Percentiles rank a stretch among this genome's conserved stretches.
These are phyloP conservation scores for Naematelia encephala DNA, from an alignment of 768 basidiomycete genomes.

Conservation along the genomic window DNA sequence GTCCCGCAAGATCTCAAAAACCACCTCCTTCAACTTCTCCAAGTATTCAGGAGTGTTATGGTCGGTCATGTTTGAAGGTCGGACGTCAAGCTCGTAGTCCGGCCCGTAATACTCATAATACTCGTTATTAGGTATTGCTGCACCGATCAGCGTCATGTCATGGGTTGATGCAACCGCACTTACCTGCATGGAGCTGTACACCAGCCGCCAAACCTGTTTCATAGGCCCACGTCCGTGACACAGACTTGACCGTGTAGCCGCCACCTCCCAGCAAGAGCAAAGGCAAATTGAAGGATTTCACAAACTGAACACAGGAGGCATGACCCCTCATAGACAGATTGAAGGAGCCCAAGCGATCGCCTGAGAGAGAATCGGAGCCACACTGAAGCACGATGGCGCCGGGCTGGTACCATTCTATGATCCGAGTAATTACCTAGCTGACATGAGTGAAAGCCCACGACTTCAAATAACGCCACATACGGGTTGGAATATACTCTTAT, in stretches of 20 bases:
- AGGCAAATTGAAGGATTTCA: constrained; percentile 93
- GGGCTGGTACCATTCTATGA: constrained; percentile 92
- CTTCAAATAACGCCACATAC: constrained; percentile 55
- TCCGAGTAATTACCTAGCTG: constrained; percentile 76
- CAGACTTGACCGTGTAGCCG: constrained; percentile 97
- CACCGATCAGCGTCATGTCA: background rate
- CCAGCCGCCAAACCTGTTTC: constrained; percentile 98
- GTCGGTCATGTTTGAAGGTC: constrained; percentile 90
- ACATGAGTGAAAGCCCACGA: constrained; percentile 6
- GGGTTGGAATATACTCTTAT: constrained; percentile 91
- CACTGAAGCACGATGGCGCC: constrained; percentile 95
- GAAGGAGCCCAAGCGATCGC: constrained; percentile 91
- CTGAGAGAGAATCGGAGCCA: constrained; percentile 93
- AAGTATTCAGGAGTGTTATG: constrained; percentile 89
- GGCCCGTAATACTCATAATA: constrained; percentile 99
- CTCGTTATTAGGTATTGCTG: constrained; percentile 96
- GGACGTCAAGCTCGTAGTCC: constrained; percentile 92
- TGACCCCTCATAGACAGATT: constrained; percentile 98
- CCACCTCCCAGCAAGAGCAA: constrained; percentile 93
- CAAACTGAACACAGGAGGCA: constrained; percentile 94
- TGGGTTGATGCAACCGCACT: constrained; percentile 15
- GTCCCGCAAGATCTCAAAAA: constrained; percentile 84
- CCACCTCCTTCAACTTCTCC: constrained; percentile 84
- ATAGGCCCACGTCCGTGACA: constrained; percentile 94
- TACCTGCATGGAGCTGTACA: constrained; percentile 82